Conservation (phyloP, 2,329 filamentous ascomycete genomes). For the Aspergillus pseudoterreus region DNA sequence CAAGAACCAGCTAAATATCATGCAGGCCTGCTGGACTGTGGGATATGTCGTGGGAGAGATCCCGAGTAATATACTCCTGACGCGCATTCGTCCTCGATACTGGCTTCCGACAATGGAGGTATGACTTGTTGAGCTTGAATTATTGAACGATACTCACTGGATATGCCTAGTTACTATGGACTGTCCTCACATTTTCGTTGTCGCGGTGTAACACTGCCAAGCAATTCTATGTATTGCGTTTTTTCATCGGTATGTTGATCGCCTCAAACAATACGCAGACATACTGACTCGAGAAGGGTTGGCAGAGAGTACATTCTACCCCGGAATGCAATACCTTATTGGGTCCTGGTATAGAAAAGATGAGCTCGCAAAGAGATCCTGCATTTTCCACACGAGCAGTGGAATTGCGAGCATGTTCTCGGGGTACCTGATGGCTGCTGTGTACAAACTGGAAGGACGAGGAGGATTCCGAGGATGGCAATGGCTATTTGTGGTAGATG, state of each 20-base stretch:
- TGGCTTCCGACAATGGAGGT: slow-evolving; percentile 49
- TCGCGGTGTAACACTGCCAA: slow-evolving; percentile 39
- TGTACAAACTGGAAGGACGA: slow-evolving; percentile 48
- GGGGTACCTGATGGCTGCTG: slow-evolving; percentile 54
- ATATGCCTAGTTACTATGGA: slow-evolving; percentile 41
- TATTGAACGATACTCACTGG: not conserved
- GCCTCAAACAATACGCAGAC: not conserved
- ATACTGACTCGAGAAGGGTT: slow-evolving; percentile 30
- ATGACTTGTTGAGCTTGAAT: slow-evolving; percentile 8
- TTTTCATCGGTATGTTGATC: slow-evolving; percentile 42
- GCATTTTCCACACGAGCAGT: slow-evolving; percentile 50
- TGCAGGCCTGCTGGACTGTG: slow-evolving; percentile 56
- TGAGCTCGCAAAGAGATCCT: slow-evolving; percentile 51
- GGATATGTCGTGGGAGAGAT: slow-evolving; percentile 57
- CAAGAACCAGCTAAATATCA: slow-evolving; percentile 54
- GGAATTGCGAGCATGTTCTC: slow-evolving; percentile 43
- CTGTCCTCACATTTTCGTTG: slow-evolving; percentile 46
- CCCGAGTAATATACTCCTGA: slow-evolving; percentile 51
- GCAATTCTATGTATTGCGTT: slow-evolving; percentile 47
- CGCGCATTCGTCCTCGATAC: slow-evolving; percentile 44
- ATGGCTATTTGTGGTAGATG: slow-evolving; percentile 54
- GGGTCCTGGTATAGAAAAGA: slow-evolving; percentile 51
- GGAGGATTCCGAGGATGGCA: slow-evolving; percentile 53
- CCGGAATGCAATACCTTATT: slow-evolving; percentile 51
- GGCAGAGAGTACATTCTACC: slow-evolving; percentile 50